Conservation (phyloP, 306 rosid species). For the Pachyrhizus erosus region DNA sequence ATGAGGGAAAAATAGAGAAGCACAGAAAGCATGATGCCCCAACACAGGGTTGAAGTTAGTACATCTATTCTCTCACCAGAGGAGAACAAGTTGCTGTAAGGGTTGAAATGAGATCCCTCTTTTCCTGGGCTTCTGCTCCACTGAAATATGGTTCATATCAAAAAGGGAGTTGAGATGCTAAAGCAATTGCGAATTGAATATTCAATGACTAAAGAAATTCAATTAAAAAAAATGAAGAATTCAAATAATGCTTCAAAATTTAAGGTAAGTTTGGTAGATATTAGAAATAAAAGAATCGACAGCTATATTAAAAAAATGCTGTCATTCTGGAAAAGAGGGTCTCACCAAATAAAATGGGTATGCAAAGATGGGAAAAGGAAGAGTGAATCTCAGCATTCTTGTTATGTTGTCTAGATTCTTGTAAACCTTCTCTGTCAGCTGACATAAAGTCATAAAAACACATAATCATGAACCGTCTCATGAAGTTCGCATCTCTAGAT, state of each 20-base stretch:
- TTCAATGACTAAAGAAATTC: not conserved
- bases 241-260: not conserved
- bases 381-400: constrained; percentile 65
- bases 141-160: constrained; percentile 51
- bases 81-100: constrained; percentile 72
- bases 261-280: not conserved
- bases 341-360: constrained; percentile 92
- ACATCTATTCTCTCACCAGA: constrained; percentile 72
- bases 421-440: constrained; percentile 83
- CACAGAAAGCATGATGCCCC: constrained; percentile 65
- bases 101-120: constrained; percentile 91
- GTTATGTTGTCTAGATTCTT: constrained; percentile 58
- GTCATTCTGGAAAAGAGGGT: not conserved
- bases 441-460: constrained; percentile 25
- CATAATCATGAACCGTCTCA: not conserved
- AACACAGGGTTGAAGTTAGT: constrained; percentile 71
- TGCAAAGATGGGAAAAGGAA: constrained; percentile 87
- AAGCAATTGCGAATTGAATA: not conserved
- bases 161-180: not conserved
- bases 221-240: not conserved
- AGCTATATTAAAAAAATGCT: not conserved
- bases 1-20: constrained; percentile 55
- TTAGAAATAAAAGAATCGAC: not conserved
- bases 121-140: constrained; percentile 96
- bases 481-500: not conserved